Conservation (phyloP, 108 stramenopile species). For the Cylindrotheca fusiformis region DNA sequence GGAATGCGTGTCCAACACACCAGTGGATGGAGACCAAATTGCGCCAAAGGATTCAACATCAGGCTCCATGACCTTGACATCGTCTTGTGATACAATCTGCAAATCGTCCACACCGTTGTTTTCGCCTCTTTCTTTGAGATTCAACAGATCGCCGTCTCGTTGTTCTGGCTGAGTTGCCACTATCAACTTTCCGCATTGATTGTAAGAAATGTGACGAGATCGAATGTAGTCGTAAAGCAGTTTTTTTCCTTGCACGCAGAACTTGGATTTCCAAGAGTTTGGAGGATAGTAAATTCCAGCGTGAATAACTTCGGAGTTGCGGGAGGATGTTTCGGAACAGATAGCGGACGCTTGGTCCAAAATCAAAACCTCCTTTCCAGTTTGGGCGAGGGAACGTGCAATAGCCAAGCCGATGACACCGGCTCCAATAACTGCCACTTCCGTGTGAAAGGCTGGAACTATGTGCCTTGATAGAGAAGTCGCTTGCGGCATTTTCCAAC, state of each 20-base stretch:
- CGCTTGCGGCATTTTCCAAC: too few relatives aligned
- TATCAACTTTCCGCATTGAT: constrained; percentile 71
- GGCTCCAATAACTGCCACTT: constrained; percentile 79
- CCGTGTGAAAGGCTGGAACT: constrained; percentile 36
- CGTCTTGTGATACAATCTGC: constrained; percentile 47
- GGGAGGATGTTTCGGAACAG: constrained; percentile 64
- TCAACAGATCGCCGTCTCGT: constrained; percentile 18
- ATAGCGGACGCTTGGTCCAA: constrained; percentile 57
- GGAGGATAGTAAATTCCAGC: constrained; percentile 83
- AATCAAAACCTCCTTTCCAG: constrained; percentile 70
- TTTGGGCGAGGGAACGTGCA: constrained; percentile 54
- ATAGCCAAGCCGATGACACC: constrained; percentile 79
- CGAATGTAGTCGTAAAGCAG: constrained; percentile 71
- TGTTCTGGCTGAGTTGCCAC: constrained; percentile 64
- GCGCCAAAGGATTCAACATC: constrained; percentile 56
- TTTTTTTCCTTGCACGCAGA: constrained; percentile 77
- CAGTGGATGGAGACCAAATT: constrained; percentile 77
- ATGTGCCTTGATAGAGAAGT: too few relatives aligned
- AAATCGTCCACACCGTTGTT: constrained; percentile 69
- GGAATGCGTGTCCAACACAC: constrained; percentile 75
- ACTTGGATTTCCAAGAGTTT: constrained; percentile 52
- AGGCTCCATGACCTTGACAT: constrained; percentile 62
- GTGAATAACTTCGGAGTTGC: constrained; percentile 89
- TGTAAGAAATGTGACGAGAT: constrained; percentile 41
- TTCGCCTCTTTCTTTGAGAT: constrained; percentile 17